Evolutionary conservation across 495 filamentous ascomycete species (phyloP).

Genomic region (Podospora tetraspora): DNA sequence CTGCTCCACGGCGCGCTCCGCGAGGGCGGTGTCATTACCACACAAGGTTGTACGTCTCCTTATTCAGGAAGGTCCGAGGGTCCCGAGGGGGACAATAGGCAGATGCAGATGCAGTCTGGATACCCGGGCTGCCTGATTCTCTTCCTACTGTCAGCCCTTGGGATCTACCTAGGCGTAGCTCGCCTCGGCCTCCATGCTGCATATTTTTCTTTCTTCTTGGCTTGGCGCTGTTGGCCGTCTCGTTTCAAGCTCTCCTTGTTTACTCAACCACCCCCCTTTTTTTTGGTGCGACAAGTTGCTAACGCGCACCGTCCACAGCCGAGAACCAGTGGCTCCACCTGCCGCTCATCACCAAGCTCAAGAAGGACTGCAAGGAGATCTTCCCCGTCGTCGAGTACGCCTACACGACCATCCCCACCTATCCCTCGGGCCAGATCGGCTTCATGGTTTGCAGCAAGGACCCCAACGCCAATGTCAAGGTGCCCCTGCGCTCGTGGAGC

Average conservation of each 20-base stretch:
- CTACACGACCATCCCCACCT: constrained; percentile 99
- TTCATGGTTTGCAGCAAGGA: constrained; percentile 99
- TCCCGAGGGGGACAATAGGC: constrained; percentile 22
- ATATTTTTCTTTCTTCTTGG: constrained; percentile 6
- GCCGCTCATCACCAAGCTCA: constrained; percentile 79
- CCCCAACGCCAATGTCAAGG: constrained; percentile 68
- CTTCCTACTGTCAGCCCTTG: constrained; percentile 19
- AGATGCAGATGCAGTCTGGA: constrained; percentile 20
- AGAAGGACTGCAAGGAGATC: constrained; percentile 93
- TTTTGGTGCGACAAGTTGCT: constrained; percentile 26
- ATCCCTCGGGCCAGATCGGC: constrained; percentile 97
- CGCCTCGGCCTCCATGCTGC: constrained; percentile 24
- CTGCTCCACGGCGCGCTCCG: constrained; percentile 80
- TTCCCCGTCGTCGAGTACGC: constrained; percentile 98
- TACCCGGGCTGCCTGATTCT: constrained; percentile 25
- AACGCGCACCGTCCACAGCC: constrained; percentile 47
- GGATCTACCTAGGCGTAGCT: constrained; percentile 32
- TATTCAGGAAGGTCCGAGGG: constrained; percentile 39
- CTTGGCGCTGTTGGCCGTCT: constrained; percentile 7
- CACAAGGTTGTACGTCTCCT: constrained; percentile 98
- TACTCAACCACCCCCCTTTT: not conserved
- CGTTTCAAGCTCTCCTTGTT: constrained; percentile 7
- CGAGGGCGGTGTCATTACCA: constrained; percentile 97
- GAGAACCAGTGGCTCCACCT: constrained; percentile 99
- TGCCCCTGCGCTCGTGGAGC: constrained; percentile 72